Conservation (phyloP, 2,329 filamentous ascomycete species). For the Plectosphaerella cucumerina region DNA sequence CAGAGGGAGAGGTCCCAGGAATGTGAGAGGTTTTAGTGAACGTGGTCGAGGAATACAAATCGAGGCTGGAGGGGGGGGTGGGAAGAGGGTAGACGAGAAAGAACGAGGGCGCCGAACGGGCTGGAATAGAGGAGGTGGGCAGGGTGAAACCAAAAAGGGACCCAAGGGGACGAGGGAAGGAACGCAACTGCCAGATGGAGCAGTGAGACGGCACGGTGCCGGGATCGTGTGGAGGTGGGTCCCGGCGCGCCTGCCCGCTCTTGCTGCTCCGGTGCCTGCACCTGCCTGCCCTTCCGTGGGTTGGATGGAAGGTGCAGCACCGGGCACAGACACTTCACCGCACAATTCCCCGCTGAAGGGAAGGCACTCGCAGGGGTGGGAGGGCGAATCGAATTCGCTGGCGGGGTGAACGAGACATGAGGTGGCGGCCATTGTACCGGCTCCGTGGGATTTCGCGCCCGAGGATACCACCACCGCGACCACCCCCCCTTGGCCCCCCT, state of each 20-base stretch:
- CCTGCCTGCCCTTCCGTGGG: too few species aligned
- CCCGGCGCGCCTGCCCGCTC: neutral
- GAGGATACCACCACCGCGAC: neutral
- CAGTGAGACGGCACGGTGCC: neutral
- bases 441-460: neutral
- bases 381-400: too few species aligned
- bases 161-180: neutral
- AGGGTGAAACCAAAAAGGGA: neutral
- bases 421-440: slow-evolving; percentile 1
- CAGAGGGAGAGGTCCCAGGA: slow-evolving; percentile 1
- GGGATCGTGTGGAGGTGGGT: neutral
- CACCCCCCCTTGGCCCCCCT: too few species aligned
- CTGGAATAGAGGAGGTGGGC: neutral
- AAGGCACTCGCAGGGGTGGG: too few species aligned
- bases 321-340: neutral
- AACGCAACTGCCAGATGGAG: slow-evolving; percentile 2
- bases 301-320: neutral
- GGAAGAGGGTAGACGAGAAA: neutral
- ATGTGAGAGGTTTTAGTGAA: slow-evolving; percentile 8
- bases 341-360: neutral
- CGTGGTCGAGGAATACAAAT: slow-evolving; percentile 3
- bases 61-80: neutral
- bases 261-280: too few species aligned
- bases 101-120: neutral
- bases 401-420: neutral